phyloP scores from a whole-genome alignment of 1,284 basidiomycete genomes.

The Heliocybe sulcata region DNA sequence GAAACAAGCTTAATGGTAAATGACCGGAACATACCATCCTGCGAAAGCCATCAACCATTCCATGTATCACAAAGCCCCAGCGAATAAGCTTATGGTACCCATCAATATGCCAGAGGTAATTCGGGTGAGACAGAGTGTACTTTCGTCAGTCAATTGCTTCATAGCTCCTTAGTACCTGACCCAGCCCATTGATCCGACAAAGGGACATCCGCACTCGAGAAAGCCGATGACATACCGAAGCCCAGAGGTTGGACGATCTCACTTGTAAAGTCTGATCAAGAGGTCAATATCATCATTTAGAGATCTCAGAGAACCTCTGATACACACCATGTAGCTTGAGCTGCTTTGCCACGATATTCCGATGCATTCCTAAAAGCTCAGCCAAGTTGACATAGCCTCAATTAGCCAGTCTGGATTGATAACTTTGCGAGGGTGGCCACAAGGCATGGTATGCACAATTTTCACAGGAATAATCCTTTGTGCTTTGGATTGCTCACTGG shows the following conservation, averaged over 20 bases:
- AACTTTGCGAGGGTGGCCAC: slow-evolving; percentile 4
- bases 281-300: slow-evolving; percentile 5
- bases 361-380: slow-evolving; percentile 3
- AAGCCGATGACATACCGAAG: slow-evolving; percentile 8
- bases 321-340: slow-evolving; percentile 3
- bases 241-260: slow-evolving; percentile 6
- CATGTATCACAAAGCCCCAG: slow-evolving; percentile 46
- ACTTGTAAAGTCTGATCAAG: slow-evolving; percentile 1
- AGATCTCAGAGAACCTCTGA: slow-evolving; percentile 4
- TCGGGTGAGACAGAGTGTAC: slow-evolving; percentile 27
- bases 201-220: slow-evolving; percentile 8
- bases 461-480: background rate
- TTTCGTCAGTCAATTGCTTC: slow-evolving; percentile 15
- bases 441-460: background rate
- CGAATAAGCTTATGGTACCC: slow-evolving; percentile 42
- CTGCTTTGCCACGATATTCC: slow-evolving; percentile 4
- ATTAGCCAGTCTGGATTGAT: slow-evolving; percentile 3
- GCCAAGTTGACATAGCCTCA: slow-evolving; percentile 5
- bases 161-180: slow-evolving; percentile 8
- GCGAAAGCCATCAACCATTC: slow-evolving; percentile 34
- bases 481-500: background rate
- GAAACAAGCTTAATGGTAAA: slow-evolving; percentile 3
- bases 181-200: slow-evolving; percentile 12
- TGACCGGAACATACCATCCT: slow-evolving; percentile 20
- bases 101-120: slow-evolving; percentile 39